Conservation (phyloP, 2,329 filamentous ascomycete species). For the Fusarium neocosmosporiellum region DNA sequence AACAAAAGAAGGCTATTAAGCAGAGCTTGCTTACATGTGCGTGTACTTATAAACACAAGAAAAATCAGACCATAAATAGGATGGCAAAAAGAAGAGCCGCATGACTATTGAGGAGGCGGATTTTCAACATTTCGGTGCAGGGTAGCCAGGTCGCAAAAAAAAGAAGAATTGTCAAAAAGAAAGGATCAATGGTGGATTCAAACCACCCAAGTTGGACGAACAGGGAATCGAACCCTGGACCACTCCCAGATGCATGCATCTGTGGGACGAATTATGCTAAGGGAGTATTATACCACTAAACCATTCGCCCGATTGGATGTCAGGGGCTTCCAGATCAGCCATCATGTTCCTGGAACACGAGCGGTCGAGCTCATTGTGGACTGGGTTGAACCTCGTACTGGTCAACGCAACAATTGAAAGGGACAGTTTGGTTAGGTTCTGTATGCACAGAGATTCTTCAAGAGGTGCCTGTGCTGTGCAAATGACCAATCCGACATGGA, state of each 20-base stretch:
- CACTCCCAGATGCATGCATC: conserved; percentile 39
- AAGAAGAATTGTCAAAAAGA: conserved; percentile 24
- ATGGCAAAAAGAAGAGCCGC: not conserved
- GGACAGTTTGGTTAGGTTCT: not conserved
- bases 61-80: not conserved
- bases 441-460: not conserved
- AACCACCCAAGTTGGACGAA: conserved; percentile 43
- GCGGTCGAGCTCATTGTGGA: not conserved
- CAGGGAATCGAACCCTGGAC: conserved; percentile 48
- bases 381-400: not conserved
- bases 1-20: not conserved
- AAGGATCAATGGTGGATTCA: conserved; percentile 17
- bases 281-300: conserved; percentile 49
- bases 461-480: fast-evolving
- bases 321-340: fast-evolving
- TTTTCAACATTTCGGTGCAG: not conserved
- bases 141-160: not conserved
- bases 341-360: not conserved
- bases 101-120: not conserved
- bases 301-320: conserved; percentile 43
- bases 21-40: too few relatives aligned
- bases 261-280: conserved; percentile 40
- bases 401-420: not conserved
- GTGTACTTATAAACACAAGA: not conserved
- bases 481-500: not conserved